Conservation (phyloP, 441 rosid genomes). For the Corymbia citriodora region DNA sequence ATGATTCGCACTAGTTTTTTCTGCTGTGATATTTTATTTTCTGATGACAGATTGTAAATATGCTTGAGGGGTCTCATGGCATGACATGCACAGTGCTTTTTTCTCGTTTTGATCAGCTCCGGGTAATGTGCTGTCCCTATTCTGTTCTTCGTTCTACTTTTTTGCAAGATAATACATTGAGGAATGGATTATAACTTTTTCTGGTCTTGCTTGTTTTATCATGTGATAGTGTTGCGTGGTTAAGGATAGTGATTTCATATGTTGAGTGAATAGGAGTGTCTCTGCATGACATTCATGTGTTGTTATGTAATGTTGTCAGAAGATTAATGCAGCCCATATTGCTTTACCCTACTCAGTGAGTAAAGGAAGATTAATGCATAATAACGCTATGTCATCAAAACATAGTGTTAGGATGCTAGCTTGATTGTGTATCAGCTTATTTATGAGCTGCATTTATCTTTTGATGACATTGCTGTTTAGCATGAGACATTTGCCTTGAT, state of each 20-base stretch:
- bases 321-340: not conserved
- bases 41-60: conserved; percentile 65
- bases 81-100: conserved; percentile 76
- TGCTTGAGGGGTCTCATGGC: conserved; percentile 69
- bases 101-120: conserved; percentile 59
- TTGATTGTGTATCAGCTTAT: not conserved
- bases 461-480: not conserved
- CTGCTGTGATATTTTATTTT: not conserved
- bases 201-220: not conserved
- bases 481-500: not conserved
- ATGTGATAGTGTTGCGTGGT: not conserved
- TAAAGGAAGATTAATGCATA: not conserved
- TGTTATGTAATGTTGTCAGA: not conserved
- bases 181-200: not conserved
- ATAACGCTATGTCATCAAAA: not conserved
- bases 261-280: not conserved
- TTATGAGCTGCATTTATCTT: not conserved
- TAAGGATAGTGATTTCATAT: not conserved
- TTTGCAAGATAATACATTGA: not conserved
- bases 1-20: not conserved
- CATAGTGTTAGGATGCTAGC: not conserved
- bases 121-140: conserved; percentile 37
- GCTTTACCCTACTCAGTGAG: not conserved
- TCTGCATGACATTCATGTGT: not conserved
- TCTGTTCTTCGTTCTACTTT: not conserved